These are phyloP conservation scores for Candida sanyiensis DNA, from an alignment of 805 yeast species.

Conservation along the genomic window DNA sequence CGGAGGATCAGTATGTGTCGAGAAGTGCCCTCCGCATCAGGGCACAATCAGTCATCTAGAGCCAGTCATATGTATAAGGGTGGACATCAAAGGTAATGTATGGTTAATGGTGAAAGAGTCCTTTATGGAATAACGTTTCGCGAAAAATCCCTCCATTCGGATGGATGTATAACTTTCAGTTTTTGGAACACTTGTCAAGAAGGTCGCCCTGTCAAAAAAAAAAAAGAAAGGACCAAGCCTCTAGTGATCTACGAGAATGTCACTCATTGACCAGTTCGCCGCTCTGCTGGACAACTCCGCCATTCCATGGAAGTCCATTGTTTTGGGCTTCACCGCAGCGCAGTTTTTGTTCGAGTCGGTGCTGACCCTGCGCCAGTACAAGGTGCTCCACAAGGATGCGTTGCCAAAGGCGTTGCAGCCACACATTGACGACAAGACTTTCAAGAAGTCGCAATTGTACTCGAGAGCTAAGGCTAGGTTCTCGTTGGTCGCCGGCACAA, in stretches of 20 bases:
- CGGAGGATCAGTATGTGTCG: constrained; percentile 33
- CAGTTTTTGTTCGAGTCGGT: constrained; percentile 72
- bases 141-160: not conserved
- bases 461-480: constrained; percentile 74
- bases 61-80: too few species aligned
- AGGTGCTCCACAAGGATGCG: constrained; percentile 46
- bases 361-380: constrained; percentile 72
- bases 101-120: too few species aligned
- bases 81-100: too few species aligned
- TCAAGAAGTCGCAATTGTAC: constrained; percentile 70
- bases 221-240: too few species aligned
- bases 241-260: too few species aligned
- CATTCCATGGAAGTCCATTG: constrained; percentile 74
- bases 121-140: too few species aligned
- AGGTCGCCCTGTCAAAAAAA: too few species aligned
- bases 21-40: constrained; percentile 33
- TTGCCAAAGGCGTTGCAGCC: constrained; percentile 68
- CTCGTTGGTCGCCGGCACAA: constrained; percentile 48
- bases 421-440: constrained; percentile 67
- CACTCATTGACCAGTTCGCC: constrained; percentile 36
- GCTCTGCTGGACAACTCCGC: constrained; percentile 56
- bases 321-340: constrained; percentile 68
- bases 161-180: too few species aligned
- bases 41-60: too few species aligned
- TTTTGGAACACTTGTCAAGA: too few species aligned